Evolutionary conservation across 2,329 filamentous ascomycete species (phyloP), one percentile per base, ranked within the genome.

Genomic region (Fusarium annulatum): DNA sequence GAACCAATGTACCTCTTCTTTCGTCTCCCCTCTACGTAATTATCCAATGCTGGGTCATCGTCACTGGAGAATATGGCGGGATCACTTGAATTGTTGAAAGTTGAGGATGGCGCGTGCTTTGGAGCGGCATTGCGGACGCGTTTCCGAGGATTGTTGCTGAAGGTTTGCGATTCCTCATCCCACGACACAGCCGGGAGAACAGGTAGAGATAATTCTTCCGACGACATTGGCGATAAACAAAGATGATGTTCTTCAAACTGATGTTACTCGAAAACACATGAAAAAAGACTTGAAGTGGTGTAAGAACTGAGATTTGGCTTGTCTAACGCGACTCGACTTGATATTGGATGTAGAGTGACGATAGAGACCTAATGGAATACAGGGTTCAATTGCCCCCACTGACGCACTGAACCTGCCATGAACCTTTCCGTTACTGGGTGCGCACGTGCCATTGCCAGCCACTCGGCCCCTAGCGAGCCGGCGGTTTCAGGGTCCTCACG

Each of bases 21-120:
- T 71, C 87, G 85, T 33, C 86, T 84, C 2, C 85, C 86, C 53
- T 87, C 83, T 30, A 85, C 83, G 77, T 93, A 93, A 75, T 92
- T 91, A 68, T 93, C 90, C 53, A 91, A 80, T 3, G 88, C 88
- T 6, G 90, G 90, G 64, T 93, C 91, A 76, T 93, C 91, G 67
- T 94, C 92, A 79, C 90, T 92, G 8, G 91, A 93, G 81, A 94
- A 94, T 33, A 93, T 80, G 55, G 90, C 87, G 7, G 91, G 91
- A 76, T 94, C 92, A 78, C 92, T 93, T 26, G 91, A 93, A 78
- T 90, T 90, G 78, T 90, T 90, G 78, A 88, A 83, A 42, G 84
- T 77, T 5, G 77, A 68, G 9, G 80, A 71, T 42, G 79, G 74
- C 61, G 79, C 77, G 65, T 79, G 76, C 30, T 76, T 77, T 34